Base-by-base conservation (phyloP, 2,329 filamentous ascomycete genomes). In the Thermothelomyces thermophilus region DNA sequence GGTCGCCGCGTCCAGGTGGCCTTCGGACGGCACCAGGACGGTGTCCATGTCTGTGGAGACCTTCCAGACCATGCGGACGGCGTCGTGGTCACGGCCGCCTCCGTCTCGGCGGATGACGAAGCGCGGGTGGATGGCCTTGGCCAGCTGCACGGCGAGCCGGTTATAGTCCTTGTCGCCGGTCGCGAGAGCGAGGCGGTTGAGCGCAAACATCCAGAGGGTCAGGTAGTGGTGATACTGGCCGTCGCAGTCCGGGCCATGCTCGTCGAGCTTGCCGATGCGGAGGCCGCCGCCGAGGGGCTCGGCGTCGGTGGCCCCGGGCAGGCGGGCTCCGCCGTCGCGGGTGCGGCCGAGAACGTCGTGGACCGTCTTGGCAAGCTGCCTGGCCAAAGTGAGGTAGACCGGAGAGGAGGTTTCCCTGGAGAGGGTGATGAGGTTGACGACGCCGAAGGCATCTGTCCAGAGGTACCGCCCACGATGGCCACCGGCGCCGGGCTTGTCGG, bases 201-300 rank as follows among this genome's bases (percentile, higher is more conserved):
- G 67, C 2, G 78, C 77, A 59, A 80, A 81, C 77, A 82, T 80
- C 79, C 79, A 83, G 5, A 81, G 59, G 0, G 77, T 81, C 17
- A 82, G 66, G 55, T 82, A 82, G 57, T 82, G 79, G 56, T 80
- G 76, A 52, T 82, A 82, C 60, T 82, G 79, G 2, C 79, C 78
- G 60, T 82, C 79, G 7, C 71, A 68, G 46, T 82, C 77, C 1
- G 66, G 59, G 0, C 77, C 77, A 0, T 53, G 48, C 11, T 67
- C 75, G 2, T 73, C 66, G 11, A 69, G 53, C 60, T 82, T 82
- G 22, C 79, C 79, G 51, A 82, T 82, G 1, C 79, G 69, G 33
- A 83, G 62, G 0, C 79, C 79, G 2, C 79, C 79, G 2, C 65
- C 65, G 0, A 82, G 60, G 1, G 77, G 77, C 35, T 75, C 68